These are phyloP conservation scores for Funneliformis geosporum DNA, from an alignment of 192 early-diverging fungal species.

Conservation along the genomic window DNA sequence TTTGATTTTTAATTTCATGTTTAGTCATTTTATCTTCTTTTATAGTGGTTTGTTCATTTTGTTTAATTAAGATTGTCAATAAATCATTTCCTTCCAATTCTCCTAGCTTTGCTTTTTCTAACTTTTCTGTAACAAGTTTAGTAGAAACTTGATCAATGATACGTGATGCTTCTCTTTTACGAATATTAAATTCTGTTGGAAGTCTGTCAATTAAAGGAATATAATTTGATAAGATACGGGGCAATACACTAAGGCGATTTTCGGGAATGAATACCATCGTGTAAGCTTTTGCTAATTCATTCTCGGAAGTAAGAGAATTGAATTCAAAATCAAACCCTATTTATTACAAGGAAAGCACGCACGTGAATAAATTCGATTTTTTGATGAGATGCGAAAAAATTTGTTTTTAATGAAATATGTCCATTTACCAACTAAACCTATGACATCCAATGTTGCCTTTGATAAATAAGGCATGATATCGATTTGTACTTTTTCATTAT, in stretches of 20 bases:
- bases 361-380: background rate
- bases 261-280: slow-evolving; percentile 36
- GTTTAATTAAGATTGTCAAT: slow-evolving; percentile 46
- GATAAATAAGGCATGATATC: slow-evolving; percentile 43
- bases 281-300: slow-evolving; percentile 51
- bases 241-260: slow-evolving; percentile 24
- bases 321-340: slow-evolving; percentile 53
- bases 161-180: background rate
- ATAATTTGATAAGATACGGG: slow-evolving; percentile 36
- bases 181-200: slow-evolving; percentile 35
- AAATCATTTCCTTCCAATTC: slow-evolving; percentile 43
- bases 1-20: slow-evolving; percentile 48
- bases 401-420: background rate
- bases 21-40: slow-evolving; percentile 45
- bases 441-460: slow-evolving; percentile 49
- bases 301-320: slow-evolving; percentile 41
- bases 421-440: slow-evolving; percentile 42
- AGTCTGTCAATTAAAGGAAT: slow-evolving; percentile 29
- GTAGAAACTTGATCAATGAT: slow-evolving; percentile 40
- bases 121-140: slow-evolving; percentile 42
- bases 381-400: background rate
- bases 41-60: slow-evolving; percentile 45
- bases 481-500: slow-evolving; percentile 36
- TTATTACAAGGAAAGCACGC: background rate
- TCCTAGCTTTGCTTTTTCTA: slow-evolving; percentile 27